A percentile compares a stretch with the other conserved stretches of the same genome.
Evolutionary conservation across 2,329 filamentous ascomycete genomes (phyloP).

Genomic region (Ophiosphaerella narmari): DNA sequence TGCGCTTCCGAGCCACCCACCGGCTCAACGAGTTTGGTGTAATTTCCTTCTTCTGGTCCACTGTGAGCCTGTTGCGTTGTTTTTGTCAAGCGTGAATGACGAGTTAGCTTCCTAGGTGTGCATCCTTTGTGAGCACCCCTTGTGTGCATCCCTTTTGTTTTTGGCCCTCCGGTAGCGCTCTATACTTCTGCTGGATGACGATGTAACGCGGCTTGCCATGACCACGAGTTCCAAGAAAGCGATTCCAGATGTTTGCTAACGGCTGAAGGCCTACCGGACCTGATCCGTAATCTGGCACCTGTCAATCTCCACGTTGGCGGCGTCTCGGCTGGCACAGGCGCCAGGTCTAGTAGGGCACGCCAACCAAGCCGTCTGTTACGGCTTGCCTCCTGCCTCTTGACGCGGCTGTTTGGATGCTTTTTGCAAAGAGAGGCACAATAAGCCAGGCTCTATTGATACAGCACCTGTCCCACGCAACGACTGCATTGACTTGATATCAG

Average conservation of each 20-base stretch:
- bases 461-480: slow-evolving; percentile 6
- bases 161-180: too few relatives aligned
- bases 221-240: too few relatives aligned
- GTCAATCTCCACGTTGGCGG: not conserved
- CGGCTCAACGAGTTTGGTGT: too few relatives aligned
- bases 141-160: too few relatives aligned
- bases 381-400: not conserved
- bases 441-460: slow-evolving; percentile 7
- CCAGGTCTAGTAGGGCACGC: not conserved
- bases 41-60: too few relatives aligned
- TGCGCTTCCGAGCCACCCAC: not conserved
- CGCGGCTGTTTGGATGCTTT: slow-evolving; percentile 8
- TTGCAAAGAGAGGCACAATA: slow-evolving; percentile 1
- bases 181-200: too few relatives aligned
- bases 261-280: not conserved
- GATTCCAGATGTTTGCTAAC: not conserved
- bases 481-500: slow-evolving; percentile 14
- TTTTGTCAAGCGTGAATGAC: too few relatives aligned
- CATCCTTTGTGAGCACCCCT: too few relatives aligned
- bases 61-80: too few relatives aligned
- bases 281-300: not conserved
- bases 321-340: not conserved
- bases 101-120: too few relatives aligned
- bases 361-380: not conserved
- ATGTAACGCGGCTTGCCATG: too few relatives aligned